These are phyloP conservation scores for Venustampulla echinocandica DNA, from an alignment of 495 filamentous ascomycete species.

Conservation along the genomic window DNA sequence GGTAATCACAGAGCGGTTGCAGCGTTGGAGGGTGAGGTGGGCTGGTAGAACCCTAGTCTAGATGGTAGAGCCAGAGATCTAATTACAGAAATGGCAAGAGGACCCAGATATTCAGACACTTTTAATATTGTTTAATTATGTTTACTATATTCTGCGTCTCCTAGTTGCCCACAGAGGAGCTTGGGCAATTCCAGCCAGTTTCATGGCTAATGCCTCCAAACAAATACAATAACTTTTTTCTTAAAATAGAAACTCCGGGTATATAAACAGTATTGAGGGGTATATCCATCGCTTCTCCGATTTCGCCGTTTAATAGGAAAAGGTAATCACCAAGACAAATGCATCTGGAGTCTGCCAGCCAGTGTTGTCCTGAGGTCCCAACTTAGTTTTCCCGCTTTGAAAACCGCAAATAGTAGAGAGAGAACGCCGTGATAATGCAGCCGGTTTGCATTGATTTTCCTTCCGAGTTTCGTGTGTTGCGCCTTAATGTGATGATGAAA, in stretches of 20 bases:
- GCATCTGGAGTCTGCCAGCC: slow-evolving; percentile 24
- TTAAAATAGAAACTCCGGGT: background rate
- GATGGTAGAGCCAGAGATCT: no score
- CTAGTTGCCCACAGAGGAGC: no score
- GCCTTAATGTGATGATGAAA: background rate
- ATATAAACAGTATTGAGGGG: background rate
- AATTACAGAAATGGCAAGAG: no score
- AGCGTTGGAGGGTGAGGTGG: no score
- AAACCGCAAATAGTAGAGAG: background rate
- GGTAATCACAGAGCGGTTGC: no score
- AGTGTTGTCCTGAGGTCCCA: slow-evolving; percentile 23
- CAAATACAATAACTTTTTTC: slow-evolving; percentile 4
- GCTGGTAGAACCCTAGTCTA: no score
- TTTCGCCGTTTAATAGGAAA: slow-evolving; percentile 10
- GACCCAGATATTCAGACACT: no score
- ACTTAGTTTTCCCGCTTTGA: slow-evolving; percentile 6
- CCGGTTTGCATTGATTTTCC: slow-evolving; percentile 7
- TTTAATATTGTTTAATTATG: no score
- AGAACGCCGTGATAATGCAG: slow-evolving; percentile 13
- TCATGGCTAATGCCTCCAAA: no score
- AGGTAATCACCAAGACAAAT: slow-evolving; percentile 21
- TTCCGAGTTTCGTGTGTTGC: background rate
- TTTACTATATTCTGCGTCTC: no score
- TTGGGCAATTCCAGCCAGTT: no score
- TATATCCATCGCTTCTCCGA: slow-evolving; percentile 13